These are phyloP conservation scores for Phytophthora colocasiae DNA, from an alignment of 352 stramenopile species.

Conservation along the genomic window DNA sequence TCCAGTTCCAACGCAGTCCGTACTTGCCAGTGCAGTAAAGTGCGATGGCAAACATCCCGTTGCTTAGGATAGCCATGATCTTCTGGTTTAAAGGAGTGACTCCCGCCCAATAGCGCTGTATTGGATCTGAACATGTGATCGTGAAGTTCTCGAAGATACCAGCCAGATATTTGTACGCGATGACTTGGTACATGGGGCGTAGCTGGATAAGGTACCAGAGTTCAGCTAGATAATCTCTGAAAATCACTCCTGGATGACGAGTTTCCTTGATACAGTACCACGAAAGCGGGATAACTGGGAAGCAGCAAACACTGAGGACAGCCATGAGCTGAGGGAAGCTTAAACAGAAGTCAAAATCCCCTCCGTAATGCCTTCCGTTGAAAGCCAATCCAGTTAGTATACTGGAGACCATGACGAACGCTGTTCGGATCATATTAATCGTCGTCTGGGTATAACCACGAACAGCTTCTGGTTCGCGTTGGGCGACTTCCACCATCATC, in stretches of 20 bases:
- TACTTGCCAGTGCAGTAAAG: conserved; percentile 44
- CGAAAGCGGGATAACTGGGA: conserved; percentile 47
- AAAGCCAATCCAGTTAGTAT: conserved; percentile 48
- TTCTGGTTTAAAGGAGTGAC: conserved; percentile 42
- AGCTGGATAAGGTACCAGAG: conserved; percentile 42
- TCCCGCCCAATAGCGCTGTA: conserved; percentile 37
- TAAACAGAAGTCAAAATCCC: conserved; percentile 53
- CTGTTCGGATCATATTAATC: conserved; percentile 43
- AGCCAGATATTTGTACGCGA: conserved; percentile 44
- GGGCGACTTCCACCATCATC: conserved; percentile 48
- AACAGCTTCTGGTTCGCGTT: conserved; percentile 39
- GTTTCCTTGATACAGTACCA: conserved; percentile 60
- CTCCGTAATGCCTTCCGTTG: conserved; percentile 57
- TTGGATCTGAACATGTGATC: conserved; percentile 29
- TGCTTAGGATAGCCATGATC: conserved; percentile 41
- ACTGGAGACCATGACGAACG: conserved; percentile 47
- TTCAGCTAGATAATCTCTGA: conserved; percentile 44
- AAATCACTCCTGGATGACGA: conserved; percentile 35
- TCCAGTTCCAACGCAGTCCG: conserved; percentile 47
- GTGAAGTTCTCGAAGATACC: conserved; percentile 46
- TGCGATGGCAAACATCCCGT: conserved; percentile 32
- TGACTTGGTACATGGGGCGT: conserved; percentile 52
- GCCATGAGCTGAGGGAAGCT: conserved; percentile 49
- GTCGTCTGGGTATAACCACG: conserved; percentile 39
- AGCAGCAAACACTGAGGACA: conserved; percentile 41